phyloP scores from a whole-genome alignment of 208 protist genomes.

The Endotrypanum monterogeii region DNA sequence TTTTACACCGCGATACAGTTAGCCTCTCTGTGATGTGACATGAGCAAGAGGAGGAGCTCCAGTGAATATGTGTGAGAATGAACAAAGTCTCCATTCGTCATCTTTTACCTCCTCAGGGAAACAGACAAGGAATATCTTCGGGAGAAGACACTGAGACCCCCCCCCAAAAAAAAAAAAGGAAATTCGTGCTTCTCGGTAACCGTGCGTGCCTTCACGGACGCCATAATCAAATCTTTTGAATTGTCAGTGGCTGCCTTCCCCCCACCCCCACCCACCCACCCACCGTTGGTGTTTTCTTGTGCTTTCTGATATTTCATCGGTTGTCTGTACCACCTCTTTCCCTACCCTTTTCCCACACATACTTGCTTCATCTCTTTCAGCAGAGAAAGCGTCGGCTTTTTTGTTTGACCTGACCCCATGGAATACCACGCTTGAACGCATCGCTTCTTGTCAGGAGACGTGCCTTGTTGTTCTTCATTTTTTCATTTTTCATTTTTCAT shows the following conservation, averaged over 20 bases:
- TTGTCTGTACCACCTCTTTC: not conserved
- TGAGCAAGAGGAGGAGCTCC: not conserved
- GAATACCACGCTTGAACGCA: not conserved
- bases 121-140: not conserved
- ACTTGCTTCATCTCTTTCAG: not conserved
- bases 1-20: not conserved
- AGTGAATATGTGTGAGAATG: not conserved
- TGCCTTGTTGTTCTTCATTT: not conserved
- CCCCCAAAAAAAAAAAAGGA: too few species aligned
- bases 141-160: not conserved
- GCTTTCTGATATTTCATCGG: not conserved
- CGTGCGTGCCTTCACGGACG: not conserved
- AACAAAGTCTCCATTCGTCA: not conserved
- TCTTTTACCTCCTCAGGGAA: not conserved
- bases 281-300: not conserved
- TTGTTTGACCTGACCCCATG: not conserved
- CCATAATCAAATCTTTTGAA: not conserved
- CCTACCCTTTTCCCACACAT: not conserved
- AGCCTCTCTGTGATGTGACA: not conserved
- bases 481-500: slow-evolving; percentile 8
- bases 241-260: not conserved
- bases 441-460: not conserved
- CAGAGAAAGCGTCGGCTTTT: not conserved
- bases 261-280: not conserved
- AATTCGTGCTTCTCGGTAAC: not conserved